Evolutionary conservation across 2,329 filamentous ascomycete species (phyloP).

Genomic region (Grosmannia huntii): DNA sequence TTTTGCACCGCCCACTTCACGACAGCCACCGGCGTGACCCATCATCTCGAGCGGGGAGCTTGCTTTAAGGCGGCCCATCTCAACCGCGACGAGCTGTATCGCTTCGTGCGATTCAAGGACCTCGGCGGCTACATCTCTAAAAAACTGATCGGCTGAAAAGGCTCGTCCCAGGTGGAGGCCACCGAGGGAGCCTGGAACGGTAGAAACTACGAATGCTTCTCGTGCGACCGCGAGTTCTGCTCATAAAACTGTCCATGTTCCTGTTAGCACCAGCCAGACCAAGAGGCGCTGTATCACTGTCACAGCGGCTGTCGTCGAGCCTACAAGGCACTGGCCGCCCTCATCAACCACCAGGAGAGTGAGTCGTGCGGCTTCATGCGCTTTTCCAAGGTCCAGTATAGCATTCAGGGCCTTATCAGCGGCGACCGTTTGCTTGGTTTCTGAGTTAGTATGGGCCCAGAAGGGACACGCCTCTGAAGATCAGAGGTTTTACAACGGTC

Average conservation of each 20-base stretch:
- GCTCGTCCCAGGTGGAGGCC: constrained; percentile 22
- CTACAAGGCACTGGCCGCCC: constrained; percentile 25
- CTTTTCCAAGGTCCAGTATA: not conserved
- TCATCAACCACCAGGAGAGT: constrained; percentile 32
- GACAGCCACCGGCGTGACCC: constrained; percentile 38
- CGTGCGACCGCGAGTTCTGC: constrained; percentile 35
- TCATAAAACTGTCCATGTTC: not conserved
- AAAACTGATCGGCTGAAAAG: constrained; percentile 33
- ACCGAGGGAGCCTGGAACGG: constrained; percentile 32
- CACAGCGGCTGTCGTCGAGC: constrained; percentile 21
- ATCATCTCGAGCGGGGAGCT: constrained; percentile 43
- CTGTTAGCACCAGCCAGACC: constrained; percentile 16
- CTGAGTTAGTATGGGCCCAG: not conserved
- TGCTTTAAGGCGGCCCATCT: constrained; percentile 33
- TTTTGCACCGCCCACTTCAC: constrained; percentile 36
- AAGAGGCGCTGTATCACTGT: constrained; percentile 27
- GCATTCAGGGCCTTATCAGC: not conserved
- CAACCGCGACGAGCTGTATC: constrained; percentile 35
- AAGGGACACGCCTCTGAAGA: not conserved
- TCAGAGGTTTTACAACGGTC: too few species aligned
- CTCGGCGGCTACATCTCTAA: constrained; percentile 35
- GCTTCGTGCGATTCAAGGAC: constrained; percentile 31
- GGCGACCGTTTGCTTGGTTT: not conserved
- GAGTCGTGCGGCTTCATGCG: constrained; percentile 22
- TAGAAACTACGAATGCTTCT: constrained; percentile 33